phyloP scores from a whole-genome alignment of 2,329 filamentous ascomycete species.

The Paraconiothyrium brasiliense region DNA sequence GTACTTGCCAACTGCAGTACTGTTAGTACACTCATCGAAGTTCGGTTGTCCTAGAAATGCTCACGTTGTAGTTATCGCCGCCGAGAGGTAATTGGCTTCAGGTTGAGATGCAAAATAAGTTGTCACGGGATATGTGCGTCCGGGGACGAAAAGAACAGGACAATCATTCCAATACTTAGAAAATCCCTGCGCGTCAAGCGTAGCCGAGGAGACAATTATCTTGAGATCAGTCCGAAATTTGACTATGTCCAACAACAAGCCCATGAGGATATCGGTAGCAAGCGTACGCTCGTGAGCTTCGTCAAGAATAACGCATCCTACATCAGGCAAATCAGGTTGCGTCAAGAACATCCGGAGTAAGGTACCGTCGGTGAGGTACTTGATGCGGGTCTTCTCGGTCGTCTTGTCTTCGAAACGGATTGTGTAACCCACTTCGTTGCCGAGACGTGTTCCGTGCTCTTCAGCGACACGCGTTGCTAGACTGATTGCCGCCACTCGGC shows the following conservation, averaged over 20 bases:
- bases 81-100: conserved; percentile 86
- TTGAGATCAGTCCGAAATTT: conserved; percentile 85
- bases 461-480: conserved; percentile 96
- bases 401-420: conserved; percentile 96
- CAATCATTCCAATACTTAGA: conserved; percentile 90
- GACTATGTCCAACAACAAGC: conserved; percentile 87
- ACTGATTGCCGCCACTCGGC: conserved; percentile 96
- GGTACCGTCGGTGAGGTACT: conserved; percentile 99
- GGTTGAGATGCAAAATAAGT: conserved; percentile 91
- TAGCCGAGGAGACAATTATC: conserved; percentile 91
- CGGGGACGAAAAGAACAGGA: conserved; percentile 94
- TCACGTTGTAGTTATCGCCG: too few relatives aligned
- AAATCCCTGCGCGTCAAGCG: conserved; percentile 93
- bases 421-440: conserved; percentile 91
- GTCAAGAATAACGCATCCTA: conserved; percentile 80
- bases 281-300: conserved; percentile 96
- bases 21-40: too few relatives aligned
- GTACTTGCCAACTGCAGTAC: too few relatives aligned
- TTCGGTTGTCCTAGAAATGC: too few relatives aligned
- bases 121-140: conserved; percentile 86
- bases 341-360: conserved; percentile 88
- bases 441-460: conserved; percentile 88
- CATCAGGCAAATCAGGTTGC: conserved; percentile 65
- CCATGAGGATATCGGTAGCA: conserved; percentile 88
- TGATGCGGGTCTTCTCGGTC: conserved; percentile 87